phyloP scores from a whole-genome alignment of 768 basidiomycete genomes.

The Cystobasidiopsis lactophilus region DNA sequence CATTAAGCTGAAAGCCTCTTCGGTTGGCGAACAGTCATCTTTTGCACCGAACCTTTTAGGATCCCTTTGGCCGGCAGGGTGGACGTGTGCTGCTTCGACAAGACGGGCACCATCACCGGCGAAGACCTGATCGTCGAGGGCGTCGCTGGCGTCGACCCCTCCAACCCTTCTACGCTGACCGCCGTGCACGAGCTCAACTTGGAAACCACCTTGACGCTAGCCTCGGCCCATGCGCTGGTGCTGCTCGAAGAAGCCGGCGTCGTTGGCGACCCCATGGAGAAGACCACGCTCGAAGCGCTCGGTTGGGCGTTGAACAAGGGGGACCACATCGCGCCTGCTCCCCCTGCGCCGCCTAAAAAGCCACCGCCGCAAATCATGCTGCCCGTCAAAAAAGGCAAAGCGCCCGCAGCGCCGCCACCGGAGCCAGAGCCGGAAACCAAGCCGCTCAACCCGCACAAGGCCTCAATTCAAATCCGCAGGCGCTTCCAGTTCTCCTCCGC shows the following conservation, averaged over 20 bases:
- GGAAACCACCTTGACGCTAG: conserved; percentile 68
- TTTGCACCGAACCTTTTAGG: conserved; percentile 96
- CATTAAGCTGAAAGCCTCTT: too few relatives aligned
- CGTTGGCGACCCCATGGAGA: conserved; percentile 98
- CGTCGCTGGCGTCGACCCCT: conserved; percentile 56
- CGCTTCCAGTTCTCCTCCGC: conserved; percentile 97
- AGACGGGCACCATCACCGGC: conserved; percentile 95
- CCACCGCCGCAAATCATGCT: neutral
- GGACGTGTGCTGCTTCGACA: conserved; percentile 97
- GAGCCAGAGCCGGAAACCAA: conserved; percentile 28
- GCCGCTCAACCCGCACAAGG: conserved; percentile 14
- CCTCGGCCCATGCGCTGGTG: conserved; percentile 85
- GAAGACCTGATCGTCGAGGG: conserved; percentile 89
- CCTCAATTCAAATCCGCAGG: conserved; percentile 48
- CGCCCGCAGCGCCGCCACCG: conserved; percentile 32
- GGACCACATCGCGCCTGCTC: conserved; percentile 16
- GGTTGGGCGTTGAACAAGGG: conserved; percentile 58
- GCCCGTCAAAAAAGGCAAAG: conserved; percentile 24
- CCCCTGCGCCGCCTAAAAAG: neutral
- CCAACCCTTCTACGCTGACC: conserved; percentile 42
- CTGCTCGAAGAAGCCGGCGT: conserved; percentile 77
- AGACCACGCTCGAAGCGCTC: conserved; percentile 74
- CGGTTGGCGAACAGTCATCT: conserved; percentile 58
- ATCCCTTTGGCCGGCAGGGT: conserved; percentile 89
- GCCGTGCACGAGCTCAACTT: conserved; percentile 51